Base-by-base conservation (phyloP, 2,329 filamentous ascomycete species). In the Penicillium sp. region DNA sequence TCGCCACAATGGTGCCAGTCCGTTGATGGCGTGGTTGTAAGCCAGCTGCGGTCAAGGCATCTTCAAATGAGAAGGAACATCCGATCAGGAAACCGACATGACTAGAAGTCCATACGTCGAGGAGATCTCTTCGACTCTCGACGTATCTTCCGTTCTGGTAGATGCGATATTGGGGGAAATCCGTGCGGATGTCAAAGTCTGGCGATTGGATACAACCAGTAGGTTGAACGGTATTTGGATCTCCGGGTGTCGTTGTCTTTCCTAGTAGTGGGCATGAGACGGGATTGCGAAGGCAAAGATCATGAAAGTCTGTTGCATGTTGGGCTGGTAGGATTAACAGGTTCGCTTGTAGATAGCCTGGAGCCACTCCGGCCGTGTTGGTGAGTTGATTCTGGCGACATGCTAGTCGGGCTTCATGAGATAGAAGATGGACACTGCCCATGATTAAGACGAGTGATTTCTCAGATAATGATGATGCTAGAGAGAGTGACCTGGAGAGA, bases 51-150 rank as follows among this genome's bases (percentile, higher is more conserved):
- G 74, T 69, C 24, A 90, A 80, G 3, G 86, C 86, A 2, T 80
- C 75, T 72, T 89, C 87, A 70, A 90, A 90, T 66, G 82, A 86
- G 78, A 84, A 89, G 0, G 83, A 86, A 70, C 87, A 90, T 9
- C 87, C 88, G 63, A 90, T 84, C 49, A 89, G 72, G 69, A 88
- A 90, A 0, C 81, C 87, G 26, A 87, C 83, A 66, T 90, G 85
- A 65, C 88, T 82, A 4, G 78, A 70, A 0, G 80, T 82, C 88
- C 87, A 90, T 44, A 85, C 73, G 1, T 75, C 68, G 1, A 74
- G 67, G 17, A 90, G 77, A 68, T 86, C 79, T 1, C 68, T 54
- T 35, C 76, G 76, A 0, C 74, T 70, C 22, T 77, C 76, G 5
- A 74, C 66, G 2, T 84, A 75, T 49, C 75, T 74, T 1, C 81